Evolutionary conservation across 345 rosid genomes (phyloP).

Genomic region (Citrus medica): DNA sequence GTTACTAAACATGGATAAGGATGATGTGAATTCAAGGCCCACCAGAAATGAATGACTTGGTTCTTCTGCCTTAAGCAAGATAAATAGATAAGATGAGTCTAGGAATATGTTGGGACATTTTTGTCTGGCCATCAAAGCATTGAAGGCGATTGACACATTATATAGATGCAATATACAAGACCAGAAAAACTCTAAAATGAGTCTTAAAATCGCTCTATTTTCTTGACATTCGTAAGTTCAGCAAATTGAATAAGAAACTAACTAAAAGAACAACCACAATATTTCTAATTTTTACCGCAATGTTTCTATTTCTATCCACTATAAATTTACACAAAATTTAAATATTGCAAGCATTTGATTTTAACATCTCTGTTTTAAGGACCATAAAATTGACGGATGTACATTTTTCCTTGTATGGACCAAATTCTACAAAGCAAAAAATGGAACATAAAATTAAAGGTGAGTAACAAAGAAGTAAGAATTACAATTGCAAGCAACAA

Average conservation of each 20-base stretch:
- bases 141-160: background rate
- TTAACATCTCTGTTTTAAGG: background rate
- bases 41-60: conserved; percentile 8
- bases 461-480: background rate
- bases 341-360: background rate
- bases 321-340: background rate
- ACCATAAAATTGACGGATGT: background rate
- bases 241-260: background rate
- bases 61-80: background rate
- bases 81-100: background rate
- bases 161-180: background rate
- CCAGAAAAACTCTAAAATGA: conserved; percentile 2
- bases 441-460: background rate
- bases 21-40: conserved; percentile 17
- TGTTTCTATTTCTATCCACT: background rate
- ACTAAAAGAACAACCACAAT: background rate
- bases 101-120: background rate
- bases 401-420: background rate
- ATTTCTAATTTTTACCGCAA: background rate
- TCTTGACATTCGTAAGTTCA: background rate
- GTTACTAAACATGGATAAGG: conserved; percentile 23
- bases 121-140: background rate
- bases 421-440: background rate
- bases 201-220: background rate
- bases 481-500: background rate